These are phyloP conservation scores for Apophysomyces elegans DNA, from an alignment of 371 early-diverging fungal genomes.

Conservation along the genomic window DNA sequence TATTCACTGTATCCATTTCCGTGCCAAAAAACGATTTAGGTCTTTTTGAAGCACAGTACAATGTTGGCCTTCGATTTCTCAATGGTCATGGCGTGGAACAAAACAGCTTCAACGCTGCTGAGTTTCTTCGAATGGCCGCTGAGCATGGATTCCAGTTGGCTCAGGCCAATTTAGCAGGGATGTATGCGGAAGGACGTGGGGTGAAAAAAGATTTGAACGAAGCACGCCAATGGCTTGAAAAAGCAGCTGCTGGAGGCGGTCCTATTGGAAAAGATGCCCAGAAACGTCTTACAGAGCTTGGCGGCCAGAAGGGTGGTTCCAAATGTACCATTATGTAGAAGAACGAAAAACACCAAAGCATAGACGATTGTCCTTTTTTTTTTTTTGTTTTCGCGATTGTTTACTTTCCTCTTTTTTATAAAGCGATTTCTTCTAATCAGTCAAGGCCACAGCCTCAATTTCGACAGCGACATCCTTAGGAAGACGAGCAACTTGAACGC, in stretches of 20 bases:
- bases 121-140: slow-evolving; percentile 54
- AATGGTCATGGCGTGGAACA: slow-evolving; percentile 48
- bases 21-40: slow-evolving; percentile 12
- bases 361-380: too few species aligned
- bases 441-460: slow-evolving; percentile 58
- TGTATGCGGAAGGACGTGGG: slow-evolving; percentile 53
- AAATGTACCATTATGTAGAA: slow-evolving; percentile 47
- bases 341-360: neutral
- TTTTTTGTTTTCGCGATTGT: too few species aligned
- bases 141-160: slow-evolving; percentile 49
- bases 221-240: slow-evolving; percentile 36
- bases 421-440: neutral
- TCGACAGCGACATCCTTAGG: slow-evolving; percentile 80
- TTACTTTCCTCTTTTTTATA: neutral
- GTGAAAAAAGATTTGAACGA: slow-evolving; percentile 40
- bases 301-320: slow-evolving; percentile 24
- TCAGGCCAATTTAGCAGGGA: slow-evolving; percentile 46
- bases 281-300: slow-evolving; percentile 33
- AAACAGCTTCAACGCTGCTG: slow-evolving; percentile 47
- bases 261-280: slow-evolving; percentile 51
- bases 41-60: slow-evolving; percentile 54
- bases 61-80: slow-evolving; percentile 45
- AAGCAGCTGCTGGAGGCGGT: slow-evolving; percentile 39
- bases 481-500: slow-evolving; percentile 82
- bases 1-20: neutral